A percentile compares a stretch with the other conserved stretches of the same genome.
These are phyloP conservation scores for Leccinum subrobustum DNA, from an alignment of 1,284 basidiomycete species.

Conservation along the genomic window DNA sequence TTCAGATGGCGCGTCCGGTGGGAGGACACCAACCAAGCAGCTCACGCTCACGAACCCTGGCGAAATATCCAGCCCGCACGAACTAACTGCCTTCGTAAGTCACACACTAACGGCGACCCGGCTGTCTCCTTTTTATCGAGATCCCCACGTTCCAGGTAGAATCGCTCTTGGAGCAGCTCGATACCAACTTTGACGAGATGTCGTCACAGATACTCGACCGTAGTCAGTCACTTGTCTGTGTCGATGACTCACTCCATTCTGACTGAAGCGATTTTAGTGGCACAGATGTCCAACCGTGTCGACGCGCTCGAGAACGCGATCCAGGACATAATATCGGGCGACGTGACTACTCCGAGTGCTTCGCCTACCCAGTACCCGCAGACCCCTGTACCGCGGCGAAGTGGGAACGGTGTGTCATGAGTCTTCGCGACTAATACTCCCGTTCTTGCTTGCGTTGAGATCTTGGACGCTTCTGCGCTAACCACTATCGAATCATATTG, in stretches of 20 bases:
- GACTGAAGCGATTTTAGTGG: too few species aligned
- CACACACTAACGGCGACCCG: constrained; percentile 8
- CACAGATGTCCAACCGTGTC: constrained; percentile 48
- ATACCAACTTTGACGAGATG: constrained; percentile 82
- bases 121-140: neutral
- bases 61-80: constrained; percentile 80
- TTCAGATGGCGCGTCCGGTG: constrained; percentile 35
- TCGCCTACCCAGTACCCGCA: constrained; percentile 45
- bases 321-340: constrained; percentile 80
- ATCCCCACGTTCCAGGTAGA: constrained; percentile 55
- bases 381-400: constrained; percentile 37
- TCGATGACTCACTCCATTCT: too few species aligned
- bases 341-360: constrained; percentile 43
- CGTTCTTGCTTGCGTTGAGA: constrained; percentile 20
- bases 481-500: constrained; percentile 17
- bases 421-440: constrained; percentile 11
- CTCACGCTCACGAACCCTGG: constrained; percentile 37
- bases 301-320: constrained; percentile 78
- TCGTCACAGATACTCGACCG: constrained; percentile 77
- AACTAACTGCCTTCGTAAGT: constrained; percentile 79
- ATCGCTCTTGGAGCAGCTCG: constrained; percentile 72
- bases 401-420: constrained; percentile 36
- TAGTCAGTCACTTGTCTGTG: constrained; percentile 41
- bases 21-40: constrained; percentile 47
- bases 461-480: constrained; percentile 16